Evolutionary conservation across 2,329 filamentous ascomycete genomes (phyloP).

Genomic region (Neonectria magnoliae): DNA sequence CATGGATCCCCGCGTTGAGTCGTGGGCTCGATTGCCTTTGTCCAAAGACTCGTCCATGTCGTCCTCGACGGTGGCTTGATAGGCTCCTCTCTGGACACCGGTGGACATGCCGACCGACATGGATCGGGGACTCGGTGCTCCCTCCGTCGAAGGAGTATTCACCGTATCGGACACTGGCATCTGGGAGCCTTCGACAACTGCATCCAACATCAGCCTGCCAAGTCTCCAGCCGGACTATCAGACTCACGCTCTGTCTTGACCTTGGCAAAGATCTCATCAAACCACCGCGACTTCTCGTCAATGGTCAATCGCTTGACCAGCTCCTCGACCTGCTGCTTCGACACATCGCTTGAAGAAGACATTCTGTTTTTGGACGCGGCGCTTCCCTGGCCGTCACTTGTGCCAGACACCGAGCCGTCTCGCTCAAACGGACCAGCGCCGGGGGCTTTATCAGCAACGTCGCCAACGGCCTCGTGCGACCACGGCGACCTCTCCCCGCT

Average conservation of each 20-base stretch:
- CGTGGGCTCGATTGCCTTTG: conserved; percentile 2
- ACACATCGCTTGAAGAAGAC: conserved; percentile 34
- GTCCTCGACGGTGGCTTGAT: conserved; percentile 36
- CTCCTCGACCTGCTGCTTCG: conserved; percentile 41
- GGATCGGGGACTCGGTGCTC: conserved; percentile 32
- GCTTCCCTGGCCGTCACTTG: conserved; percentile 26
- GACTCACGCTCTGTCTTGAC: conserved; percentile 42
- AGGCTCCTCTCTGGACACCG: conserved; percentile 8
- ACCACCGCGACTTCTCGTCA: conserved; percentile 40
- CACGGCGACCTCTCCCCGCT: neutral
- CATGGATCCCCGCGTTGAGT: neutral
- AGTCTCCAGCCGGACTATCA: neutral
- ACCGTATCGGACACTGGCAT: neutral
- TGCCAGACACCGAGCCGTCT: conserved; percentile 29
- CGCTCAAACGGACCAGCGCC: conserved; percentile 4
- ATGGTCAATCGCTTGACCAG: conserved; percentile 37
- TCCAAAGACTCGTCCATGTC: conserved; percentile 19
- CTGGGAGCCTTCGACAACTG: conserved; percentile 34
- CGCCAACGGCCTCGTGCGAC: conserved; percentile 20
- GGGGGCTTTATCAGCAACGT: conserved; percentile 33
- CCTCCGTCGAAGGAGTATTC: conserved; percentile 37
- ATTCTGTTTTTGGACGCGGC: conserved; percentile 28
- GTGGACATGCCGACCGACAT: conserved; percentile 14
- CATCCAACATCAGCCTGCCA: neutral
- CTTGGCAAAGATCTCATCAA: conserved; percentile 42